These are phyloP conservation scores for Pelomyxa schiedti DNA, from an alignment of 78 protist genomes.

Conservation along the genomic window DNA sequence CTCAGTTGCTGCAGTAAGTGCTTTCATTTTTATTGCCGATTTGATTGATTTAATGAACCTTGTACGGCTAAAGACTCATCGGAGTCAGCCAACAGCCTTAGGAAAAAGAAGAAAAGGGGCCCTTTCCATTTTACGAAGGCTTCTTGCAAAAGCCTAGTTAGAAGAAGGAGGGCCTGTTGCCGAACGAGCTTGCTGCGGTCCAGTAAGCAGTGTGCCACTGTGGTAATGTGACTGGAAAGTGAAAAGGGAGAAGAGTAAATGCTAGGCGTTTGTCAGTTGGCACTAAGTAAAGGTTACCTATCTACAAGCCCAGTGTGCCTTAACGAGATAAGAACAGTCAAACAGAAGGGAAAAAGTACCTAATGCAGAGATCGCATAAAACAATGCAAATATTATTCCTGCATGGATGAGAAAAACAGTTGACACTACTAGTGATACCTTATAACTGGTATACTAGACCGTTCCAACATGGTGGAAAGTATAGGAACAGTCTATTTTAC, in stretches of 20 bases:
- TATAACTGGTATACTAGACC: slow-evolving; percentile 30
- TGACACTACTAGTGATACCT: too few species aligned
- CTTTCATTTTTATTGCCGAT: neutral
- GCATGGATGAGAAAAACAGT: too few species aligned
- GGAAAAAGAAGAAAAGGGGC: slow-evolving; percentile 45
- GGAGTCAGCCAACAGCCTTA: slow-evolving; percentile 46
- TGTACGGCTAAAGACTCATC: neutral
- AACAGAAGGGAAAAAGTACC: neutral
- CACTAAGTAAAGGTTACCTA: too few species aligned
- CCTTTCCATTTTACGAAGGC: slow-evolving; percentile 71
- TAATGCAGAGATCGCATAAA: slow-evolving; percentile 63
- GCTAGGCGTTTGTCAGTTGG: too few species aligned
- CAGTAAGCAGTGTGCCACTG: slow-evolving; percentile 34
- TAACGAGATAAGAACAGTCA: too few species aligned
- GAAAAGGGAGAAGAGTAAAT: too few species aligned
- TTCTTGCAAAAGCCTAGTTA: slow-evolving; percentile 53
- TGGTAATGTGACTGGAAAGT: slow-evolving; percentile 40
- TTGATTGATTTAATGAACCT: too few species aligned
- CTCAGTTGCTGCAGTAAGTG: slow-evolving; percentile 34
- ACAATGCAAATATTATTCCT: slow-evolving; percentile 64
- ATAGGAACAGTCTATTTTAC: slow-evolving; percentile 46
- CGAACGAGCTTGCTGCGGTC: slow-evolving; percentile 49
- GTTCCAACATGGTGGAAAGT: slow-evolving; percentile 51
- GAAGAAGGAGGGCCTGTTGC: slow-evolving; percentile 44
- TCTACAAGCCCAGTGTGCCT: neutral